Percentiles rank a stretch among this genome's conserved stretches.
Evolutionary conservation across 2,329 filamentous ascomycete species (phyloP).

Genomic region (Ophiostoma quercus): DNA sequence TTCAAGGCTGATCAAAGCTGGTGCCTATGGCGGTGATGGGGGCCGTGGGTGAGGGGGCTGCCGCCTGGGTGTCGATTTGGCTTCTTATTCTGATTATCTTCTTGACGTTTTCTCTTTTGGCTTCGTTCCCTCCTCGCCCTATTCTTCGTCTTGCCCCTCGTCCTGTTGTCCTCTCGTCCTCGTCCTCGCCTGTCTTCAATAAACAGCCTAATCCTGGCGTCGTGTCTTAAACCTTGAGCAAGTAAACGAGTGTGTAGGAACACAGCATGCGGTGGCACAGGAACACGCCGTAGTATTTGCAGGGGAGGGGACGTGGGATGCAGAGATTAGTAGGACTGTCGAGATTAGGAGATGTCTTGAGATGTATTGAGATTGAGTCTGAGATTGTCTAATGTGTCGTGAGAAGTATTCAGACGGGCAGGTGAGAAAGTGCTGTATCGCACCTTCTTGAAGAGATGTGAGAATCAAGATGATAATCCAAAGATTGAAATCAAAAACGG

Average conservation of each 20-base stretch:
- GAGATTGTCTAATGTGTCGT: not conserved
- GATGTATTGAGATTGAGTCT: not conserved
- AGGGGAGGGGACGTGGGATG: not conserved
- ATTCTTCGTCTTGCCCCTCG: not conserved
- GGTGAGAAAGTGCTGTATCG: not conserved
- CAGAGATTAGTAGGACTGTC: not conserved
- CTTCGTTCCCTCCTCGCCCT: not conserved
- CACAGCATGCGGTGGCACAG: not conserved
- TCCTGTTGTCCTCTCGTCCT: not conserved
- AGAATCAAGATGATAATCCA: not conserved
- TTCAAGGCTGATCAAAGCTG: not conserved
- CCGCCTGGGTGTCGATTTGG: not conserved
- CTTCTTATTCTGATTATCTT: not conserved
- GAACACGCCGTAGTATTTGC: not conserved
- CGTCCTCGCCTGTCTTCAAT: not conserved
- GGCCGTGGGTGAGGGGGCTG: not conserved
- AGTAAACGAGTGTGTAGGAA: slow-evolving; percentile 21
- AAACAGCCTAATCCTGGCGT: slow-evolving; percentile 6
- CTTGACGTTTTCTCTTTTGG: not conserved
- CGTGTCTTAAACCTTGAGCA: slow-evolving; percentile 22
- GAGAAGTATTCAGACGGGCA: not conserved
- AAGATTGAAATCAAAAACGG: not conserved
- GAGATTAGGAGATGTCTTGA: not conserved
- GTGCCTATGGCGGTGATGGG: not conserved
- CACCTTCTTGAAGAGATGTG: not conserved